Base-by-base conservation (phyloP, 2,329 filamentous ascomycete genomes). In the Pseudogymnoascus sp. region DNA sequence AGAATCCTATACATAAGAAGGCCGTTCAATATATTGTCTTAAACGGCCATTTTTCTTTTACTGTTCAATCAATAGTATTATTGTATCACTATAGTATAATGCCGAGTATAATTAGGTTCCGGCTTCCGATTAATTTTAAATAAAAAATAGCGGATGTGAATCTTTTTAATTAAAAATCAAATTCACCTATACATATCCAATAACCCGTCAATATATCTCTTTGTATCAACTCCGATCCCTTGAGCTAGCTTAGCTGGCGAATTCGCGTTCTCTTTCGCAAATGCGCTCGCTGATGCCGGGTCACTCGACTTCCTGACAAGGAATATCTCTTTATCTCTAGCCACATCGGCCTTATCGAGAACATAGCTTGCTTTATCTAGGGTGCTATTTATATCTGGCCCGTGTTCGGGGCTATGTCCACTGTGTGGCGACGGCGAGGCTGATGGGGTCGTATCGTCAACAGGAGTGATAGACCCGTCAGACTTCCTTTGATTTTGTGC, bases 171-270 rank as follows among this genome's bases (percentile, higher is more conserved):
- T 19, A 6, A 11, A 19, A 31, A 56, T 33, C 31, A 56, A 56
- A 56, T 33, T 61, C 35, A 62, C 24, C 68, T 61, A 64, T 67
- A 70, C 6, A 91, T 73, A 70, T 81, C 90, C 73, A 92, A 76
- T 63, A 93, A 72, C 1, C 85, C 86, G 73, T 92, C 89, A 3
- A 92, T 84, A 73, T 92, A 92, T 71, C 82, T 83, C 73, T 86
- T 82, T 31, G 89, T 90, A 77, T 93, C 89, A 35, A 92, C 81
- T 0, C 89, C 89, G 66, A 93, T 90, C 0, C 89, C 89, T 70
- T 90, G 86, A 0, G 83, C 85, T 67, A 91, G 74, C 63, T 82
- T 81, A 19, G 80, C 82, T 1, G 86, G 82, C 2, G 83, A 84
- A 24, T 50, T 80, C 69, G 79, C 83, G 77, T 63, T 80, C 70